Base-by-base conservation (phyloP, 2,329 filamentous ascomycete genomes). In the Annulohypoxylon truncatum region DNA sequence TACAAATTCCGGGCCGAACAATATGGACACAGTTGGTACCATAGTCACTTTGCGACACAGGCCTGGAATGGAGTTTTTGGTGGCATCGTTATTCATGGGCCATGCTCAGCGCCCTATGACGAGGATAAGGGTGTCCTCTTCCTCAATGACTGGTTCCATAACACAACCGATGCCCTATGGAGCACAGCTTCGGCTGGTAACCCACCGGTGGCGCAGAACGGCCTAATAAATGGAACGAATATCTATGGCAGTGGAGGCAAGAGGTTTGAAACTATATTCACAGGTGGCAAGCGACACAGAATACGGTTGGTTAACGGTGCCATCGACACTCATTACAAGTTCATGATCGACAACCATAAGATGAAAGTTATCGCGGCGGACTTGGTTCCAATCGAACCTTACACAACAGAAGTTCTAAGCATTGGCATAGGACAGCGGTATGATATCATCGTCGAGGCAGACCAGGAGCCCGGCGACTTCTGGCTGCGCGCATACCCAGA, bases 1-100 rank as follows among this genome's bases (percentile, higher is more conserved):
- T 91, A 91, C 75, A 82, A 73, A 2, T 90, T 64, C 15, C 38
- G 54, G 33, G 84, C 77, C 79, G 80, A 52, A 85, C 84, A 4
- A 85, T 83, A 3, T 68, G 68, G 63, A 57, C 72, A 71, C 24
- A 80, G 79, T 2, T 89, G 85, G 85, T 90, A 89, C 64, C 88
- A 90, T 74, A 86, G 84, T 4, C 88, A 90, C 71, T 86, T 85
- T 71, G 80, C 79, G 5, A 69, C 80, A 0, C 81, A 83, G 42
- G 72, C 72, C 35, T 70, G 72, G 66, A 73, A 74, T 28, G 72
- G 72, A 20, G 72, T 74, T 20, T 67, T 73, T 33, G 89, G 89
- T 0, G 82, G 83, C 1, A 85, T 92, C 35, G 76, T 90, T 7
- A 86, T 90, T 68, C 81, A 88, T 52, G 89, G 88, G 0, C 88